Conservation (phyloP, 371 early-diverging fungal species). For the Apophysomyces trapeziformis region DNA sequence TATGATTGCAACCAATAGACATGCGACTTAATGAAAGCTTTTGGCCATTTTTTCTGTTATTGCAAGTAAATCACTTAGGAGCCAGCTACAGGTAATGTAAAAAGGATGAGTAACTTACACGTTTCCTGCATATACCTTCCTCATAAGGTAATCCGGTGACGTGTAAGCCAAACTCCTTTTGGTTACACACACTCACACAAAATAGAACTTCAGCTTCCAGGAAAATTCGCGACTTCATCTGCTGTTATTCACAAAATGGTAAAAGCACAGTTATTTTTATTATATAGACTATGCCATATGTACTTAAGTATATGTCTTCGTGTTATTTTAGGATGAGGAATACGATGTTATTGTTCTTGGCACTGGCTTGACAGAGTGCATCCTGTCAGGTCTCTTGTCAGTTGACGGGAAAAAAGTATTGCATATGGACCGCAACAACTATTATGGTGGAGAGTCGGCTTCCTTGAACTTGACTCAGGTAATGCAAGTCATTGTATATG, state of each 20-base stretch:
- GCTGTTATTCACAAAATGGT: slow-evolving; percentile 22
- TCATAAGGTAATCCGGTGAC: neutral
- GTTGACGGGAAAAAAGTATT: slow-evolving; percentile 98
- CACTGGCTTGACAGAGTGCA: slow-evolving; percentile 99
- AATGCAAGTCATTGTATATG: slow-evolving; percentile 10
- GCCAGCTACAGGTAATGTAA: too few relatives aligned
- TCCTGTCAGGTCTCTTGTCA: slow-evolving; percentile 97
- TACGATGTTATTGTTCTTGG: slow-evolving; percentile 98
- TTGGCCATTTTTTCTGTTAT: too few relatives aligned
- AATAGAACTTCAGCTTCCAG: neutral
- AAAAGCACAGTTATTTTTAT: neutral
- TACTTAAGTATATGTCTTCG: too few relatives aligned
- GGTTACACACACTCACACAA: neutral
- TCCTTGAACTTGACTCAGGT: slow-evolving; percentile 93
- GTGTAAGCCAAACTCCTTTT: neutral
- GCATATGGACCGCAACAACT: slow-evolving; percentile 98
- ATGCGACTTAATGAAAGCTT: too few relatives aligned
- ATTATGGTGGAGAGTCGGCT: slow-evolving; percentile 98
- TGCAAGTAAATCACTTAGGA: too few relatives aligned
- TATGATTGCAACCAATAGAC: too few relatives aligned
- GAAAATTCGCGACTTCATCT: neutral
- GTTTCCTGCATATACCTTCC: too few relatives aligned
- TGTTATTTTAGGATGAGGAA: slow-evolving; percentile 71
- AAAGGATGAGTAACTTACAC: too few relatives aligned
- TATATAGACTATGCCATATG: too few relatives aligned